Conservation (phyloP, 768 basidiomycete species). For the Hypsizygus marmoreus region DNA sequence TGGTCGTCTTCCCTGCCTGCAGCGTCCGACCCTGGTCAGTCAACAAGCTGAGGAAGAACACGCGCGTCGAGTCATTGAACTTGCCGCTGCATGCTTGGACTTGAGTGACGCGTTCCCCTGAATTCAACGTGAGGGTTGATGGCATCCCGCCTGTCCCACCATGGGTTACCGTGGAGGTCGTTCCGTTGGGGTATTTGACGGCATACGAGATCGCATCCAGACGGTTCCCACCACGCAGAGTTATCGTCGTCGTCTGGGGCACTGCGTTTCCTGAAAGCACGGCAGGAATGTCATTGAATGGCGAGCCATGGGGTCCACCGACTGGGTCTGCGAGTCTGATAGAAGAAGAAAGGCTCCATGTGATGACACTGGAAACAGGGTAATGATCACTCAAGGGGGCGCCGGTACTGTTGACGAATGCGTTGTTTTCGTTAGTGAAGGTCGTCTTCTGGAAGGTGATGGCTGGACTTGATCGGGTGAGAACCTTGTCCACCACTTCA, state of each 20-base stretch:
- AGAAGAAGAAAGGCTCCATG: conserved; percentile 32
- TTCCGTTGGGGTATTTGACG: conserved; percentile 18
- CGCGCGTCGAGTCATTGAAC: conserved; percentile 27
- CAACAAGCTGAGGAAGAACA: conserved; percentile 31
- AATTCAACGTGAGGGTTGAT: conserved; percentile 24
- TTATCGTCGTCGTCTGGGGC: conserved; percentile 30
- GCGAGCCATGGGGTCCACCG: conserved; percentile 34
- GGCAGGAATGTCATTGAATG: conserved; percentile 32
- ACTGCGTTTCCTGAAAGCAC: conserved; percentile 16
- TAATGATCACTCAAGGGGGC: conserved; percentile 38
- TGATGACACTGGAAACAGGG: conserved; percentile 28
- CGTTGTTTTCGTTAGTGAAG: conserved; percentile 32
- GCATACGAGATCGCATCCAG: conserved; percentile 34
- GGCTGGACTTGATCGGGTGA: conserved; percentile 25
- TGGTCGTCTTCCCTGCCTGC: conserved; percentile 28
- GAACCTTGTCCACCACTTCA: conserved; percentile 42
- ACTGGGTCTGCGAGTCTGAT: conserved; percentile 32
- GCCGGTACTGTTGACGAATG: conserved; percentile 30
- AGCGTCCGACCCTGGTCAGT: conserved; percentile 32
- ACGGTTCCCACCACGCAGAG: conserved; percentile 31
- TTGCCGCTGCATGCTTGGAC: conserved; percentile 28
- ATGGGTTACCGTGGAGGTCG: conserved; percentile 23
- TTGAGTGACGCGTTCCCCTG: conserved; percentile 25
- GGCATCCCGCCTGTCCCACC: conserved; percentile 37
- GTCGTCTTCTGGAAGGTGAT: conserved; percentile 24